phyloP scores from a whole-genome alignment of 768 basidiomycete genomes.

The Termitomyces sp. region DNA sequence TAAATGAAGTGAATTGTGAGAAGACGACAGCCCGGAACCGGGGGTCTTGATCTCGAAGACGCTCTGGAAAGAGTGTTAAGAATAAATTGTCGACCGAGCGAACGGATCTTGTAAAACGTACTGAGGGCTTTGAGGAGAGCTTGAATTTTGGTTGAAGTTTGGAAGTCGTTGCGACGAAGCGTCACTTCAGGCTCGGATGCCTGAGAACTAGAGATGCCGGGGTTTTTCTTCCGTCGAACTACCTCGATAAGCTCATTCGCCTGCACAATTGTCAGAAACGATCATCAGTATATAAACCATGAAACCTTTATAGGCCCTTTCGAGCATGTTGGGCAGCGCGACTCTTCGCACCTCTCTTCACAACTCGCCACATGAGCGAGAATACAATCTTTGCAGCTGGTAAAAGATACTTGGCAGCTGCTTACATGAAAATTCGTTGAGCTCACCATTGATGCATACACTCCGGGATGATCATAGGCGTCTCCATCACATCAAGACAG shows the following conservation, averaged over 20 bases:
- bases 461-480: constrained; percentile 59
- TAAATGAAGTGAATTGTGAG: constrained; percentile 85
- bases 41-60: constrained; percentile 65
- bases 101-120: constrained; percentile 21
- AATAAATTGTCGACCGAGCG: neutral
- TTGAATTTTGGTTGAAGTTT: constrained; percentile 86
- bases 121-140: constrained; percentile 74
- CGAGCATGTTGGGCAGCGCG: constrained; percentile 77
- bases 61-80: constrained; percentile 30
- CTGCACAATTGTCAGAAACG: constrained; percentile 22
- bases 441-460: constrained; percentile 76
- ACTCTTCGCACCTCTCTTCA: constrained; percentile 62
- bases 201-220: constrained; percentile 24
- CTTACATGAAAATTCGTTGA: neutral
- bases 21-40: constrained; percentile 82
- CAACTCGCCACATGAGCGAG: constrained; percentile 63
- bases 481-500: constrained; percentile 74
- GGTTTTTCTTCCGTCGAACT: constrained; percentile 29
- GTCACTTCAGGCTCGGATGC: constrained; percentile 38
- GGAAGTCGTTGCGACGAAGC: constrained; percentile 77
- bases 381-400: constrained; percentile 89
- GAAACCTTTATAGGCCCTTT: constrained; percentile 58
- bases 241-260: constrained; percentile 62
- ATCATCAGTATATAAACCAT: neutral
- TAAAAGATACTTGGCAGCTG: neutral